phyloP scores from a whole-genome alignment of 805 yeast species.

The Cyberlindnera misumaiensis region DNA sequence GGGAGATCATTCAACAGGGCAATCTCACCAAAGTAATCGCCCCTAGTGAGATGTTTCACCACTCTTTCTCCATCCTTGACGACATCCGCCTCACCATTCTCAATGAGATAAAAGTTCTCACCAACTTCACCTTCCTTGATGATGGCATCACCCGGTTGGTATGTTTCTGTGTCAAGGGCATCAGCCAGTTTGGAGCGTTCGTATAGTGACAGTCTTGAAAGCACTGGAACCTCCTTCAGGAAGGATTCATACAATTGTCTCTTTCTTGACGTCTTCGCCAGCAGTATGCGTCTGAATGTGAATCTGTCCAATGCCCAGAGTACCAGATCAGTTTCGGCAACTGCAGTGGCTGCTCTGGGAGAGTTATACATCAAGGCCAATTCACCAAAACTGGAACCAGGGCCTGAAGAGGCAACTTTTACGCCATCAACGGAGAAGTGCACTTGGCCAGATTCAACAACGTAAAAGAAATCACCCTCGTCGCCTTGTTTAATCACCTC shows the following conservation, averaged over 20 bases:
- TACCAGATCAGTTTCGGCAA: constrained; percentile 61
- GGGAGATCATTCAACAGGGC: constrained; percentile 89
- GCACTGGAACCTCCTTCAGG: constrained; percentile 77
- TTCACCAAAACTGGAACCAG: constrained; percentile 93
- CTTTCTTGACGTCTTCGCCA: constrained; percentile 87
- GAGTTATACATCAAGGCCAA: constrained; percentile 95
- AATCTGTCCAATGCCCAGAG: constrained; percentile 92
- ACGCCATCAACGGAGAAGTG: constrained; percentile 64
- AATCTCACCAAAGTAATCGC: constrained; percentile 95
- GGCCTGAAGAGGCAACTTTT: constrained; percentile 67
- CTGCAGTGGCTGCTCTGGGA: constrained; percentile 94
- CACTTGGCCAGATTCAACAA: constrained; percentile 78
- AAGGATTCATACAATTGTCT: constrained; percentile 87
- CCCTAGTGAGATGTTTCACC: constrained; percentile 56
- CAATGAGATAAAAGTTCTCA: constrained; percentile 66
- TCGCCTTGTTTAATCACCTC: constrained; percentile 86
- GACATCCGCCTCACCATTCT: constrained; percentile 80
- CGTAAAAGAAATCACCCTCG: constrained; percentile 88
- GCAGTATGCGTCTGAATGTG: constrained; percentile 84
- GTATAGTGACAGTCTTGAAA: constrained; percentile 63
- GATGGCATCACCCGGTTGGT: constrained; percentile 63
- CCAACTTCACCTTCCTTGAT: constrained; percentile 85
- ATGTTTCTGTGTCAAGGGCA: constrained; percentile 76
- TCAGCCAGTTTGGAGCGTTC: constrained; percentile 92
- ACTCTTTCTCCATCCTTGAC: constrained; percentile 52